These are phyloP conservation scores for Orbilia blumenaviensis DNA, from an alignment of 2,329 filamentous ascomycete species.

Conservation along the genomic window DNA sequence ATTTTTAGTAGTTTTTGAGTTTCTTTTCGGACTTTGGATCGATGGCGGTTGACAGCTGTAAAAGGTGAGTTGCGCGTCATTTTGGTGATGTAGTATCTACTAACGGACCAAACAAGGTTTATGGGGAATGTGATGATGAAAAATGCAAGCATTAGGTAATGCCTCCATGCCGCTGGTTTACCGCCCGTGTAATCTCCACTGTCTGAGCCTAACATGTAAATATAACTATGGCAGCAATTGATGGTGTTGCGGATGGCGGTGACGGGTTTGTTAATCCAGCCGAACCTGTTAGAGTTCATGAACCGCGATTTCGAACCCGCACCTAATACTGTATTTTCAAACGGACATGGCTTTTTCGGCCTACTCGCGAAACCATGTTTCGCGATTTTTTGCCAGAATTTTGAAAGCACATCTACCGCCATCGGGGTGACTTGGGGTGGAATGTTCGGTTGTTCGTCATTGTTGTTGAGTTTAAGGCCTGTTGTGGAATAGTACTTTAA, in stretches of 20 bases:
- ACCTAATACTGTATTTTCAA: neutral
- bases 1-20: neutral
- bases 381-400: constrained; percentile 17
- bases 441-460: neutral
- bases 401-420: constrained; percentile 5
- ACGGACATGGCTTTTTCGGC: neutral
- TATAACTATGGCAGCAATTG: neutral
- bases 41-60: neutral
- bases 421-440: constrained; percentile 17
- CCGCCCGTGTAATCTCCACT: neutral
- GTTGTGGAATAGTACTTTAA: constrained; percentile 34
- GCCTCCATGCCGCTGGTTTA: neutral
- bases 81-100: neutral
- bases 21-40: neutral
- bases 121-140: neutral
- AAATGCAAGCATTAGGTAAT: neutral
- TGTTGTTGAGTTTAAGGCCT: constrained; percentile 9
- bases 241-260: neutral
- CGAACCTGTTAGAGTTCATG: neutral
- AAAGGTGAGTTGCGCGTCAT: neutral
- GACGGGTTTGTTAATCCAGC: neutral
- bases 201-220: constrained; percentile 5
- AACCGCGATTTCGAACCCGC: neutral
- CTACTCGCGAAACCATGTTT: neutral
- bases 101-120: neutral